phyloP scores from a whole-genome alignment of 371 early-diverging fungal species.

The Phascolomyces articulosus region DNA sequence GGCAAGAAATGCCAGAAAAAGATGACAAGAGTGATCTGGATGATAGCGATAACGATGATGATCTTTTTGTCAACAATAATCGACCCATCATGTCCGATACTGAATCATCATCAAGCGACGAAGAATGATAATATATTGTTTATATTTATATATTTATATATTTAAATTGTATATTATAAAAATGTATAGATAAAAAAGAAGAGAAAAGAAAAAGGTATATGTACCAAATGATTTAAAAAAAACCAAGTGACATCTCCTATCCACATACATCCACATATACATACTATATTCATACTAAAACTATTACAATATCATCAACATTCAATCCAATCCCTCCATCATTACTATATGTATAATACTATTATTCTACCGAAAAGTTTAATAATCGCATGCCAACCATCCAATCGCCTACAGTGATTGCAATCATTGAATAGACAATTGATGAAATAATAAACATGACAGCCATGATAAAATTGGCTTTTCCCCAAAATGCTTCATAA shows the following conservation, averaged over 20 bases:
- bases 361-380: slow-evolving; percentile 1
- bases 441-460: slow-evolving; percentile 21
- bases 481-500: slow-evolving; percentile 31
- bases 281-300: not conserved
- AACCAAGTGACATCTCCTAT: not conserved
- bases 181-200: not conserved
- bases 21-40: slow-evolving; percentile 21
- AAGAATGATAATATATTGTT: slow-evolving; percentile 15
- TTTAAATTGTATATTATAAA: not conserved
- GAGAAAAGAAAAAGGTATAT: not conserved
- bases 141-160: not conserved
- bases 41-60: slow-evolving; percentile 48
- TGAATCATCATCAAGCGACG: slow-evolving; percentile 30
- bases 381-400: slow-evolving; percentile 13
- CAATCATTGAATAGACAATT: slow-evolving; percentile 20
- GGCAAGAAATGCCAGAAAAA: slow-evolving; percentile 10
- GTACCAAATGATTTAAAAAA: no score
- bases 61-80: slow-evolving; percentile 72
- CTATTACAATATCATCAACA: not conserved
- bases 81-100: slow-evolving; percentile 51
- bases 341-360: not conserved
- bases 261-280: not conserved
- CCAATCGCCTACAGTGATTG: slow-evolving; percentile 26
- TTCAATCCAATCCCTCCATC: not conserved
- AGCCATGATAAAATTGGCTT: slow-evolving; percentile 24